Evolutionary conservation across 352 stramenopile species (phyloP).

Genomic region (Globisporangium mamillatum): DNA sequence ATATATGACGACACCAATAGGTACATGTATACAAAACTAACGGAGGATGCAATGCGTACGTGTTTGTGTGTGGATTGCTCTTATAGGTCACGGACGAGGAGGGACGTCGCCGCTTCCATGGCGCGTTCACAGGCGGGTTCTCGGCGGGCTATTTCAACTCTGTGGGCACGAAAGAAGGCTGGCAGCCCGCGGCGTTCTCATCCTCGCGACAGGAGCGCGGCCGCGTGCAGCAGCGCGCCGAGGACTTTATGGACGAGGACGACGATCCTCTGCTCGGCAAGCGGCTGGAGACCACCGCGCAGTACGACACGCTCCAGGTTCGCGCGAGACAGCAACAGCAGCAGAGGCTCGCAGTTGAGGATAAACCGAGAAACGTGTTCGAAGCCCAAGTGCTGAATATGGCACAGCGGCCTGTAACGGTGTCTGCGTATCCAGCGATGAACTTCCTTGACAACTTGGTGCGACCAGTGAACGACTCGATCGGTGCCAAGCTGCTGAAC

Average conservation of each 20-base stretch:
- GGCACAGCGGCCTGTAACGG: not conserved
- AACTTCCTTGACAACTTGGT: slow-evolving; percentile 73
- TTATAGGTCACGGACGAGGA: slow-evolving; percentile 67
- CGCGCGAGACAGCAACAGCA: slow-evolving; percentile 30
- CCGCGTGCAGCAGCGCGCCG: slow-evolving; percentile 52
- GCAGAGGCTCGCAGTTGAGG: not conserved
- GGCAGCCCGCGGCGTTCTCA: slow-evolving; percentile 75
- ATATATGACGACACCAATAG: not conserved
- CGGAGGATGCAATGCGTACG: not conserved
- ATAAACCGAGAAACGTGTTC: slow-evolving; percentile 12
- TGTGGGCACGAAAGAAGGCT: slow-evolving; percentile 89
- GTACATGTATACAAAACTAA: not conserved
- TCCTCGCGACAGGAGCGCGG: slow-evolving; percentile 61
- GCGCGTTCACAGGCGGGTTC: slow-evolving; percentile 93
- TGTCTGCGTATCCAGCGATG: slow-evolving; percentile 30
- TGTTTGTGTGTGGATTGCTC: not conserved
- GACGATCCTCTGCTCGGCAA: slow-evolving; percentile 88
- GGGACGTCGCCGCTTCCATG: slow-evolving; percentile 86
- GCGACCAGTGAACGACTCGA: slow-evolving; percentile 64
- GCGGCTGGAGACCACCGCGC: slow-evolving; percentile 61
- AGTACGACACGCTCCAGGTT: slow-evolving; percentile 59
- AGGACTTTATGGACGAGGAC: slow-evolving; percentile 95
- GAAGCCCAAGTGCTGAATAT: slow-evolving; percentile 11
- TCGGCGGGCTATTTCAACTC: slow-evolving; percentile 94
- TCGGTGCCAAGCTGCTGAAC: slow-evolving; percentile 80